Evolutionary conservation across 768 basidiomycete genomes (phyloP), one percentile per base, ranked within the genome.

Genomic region (Russula emetica): DNA sequence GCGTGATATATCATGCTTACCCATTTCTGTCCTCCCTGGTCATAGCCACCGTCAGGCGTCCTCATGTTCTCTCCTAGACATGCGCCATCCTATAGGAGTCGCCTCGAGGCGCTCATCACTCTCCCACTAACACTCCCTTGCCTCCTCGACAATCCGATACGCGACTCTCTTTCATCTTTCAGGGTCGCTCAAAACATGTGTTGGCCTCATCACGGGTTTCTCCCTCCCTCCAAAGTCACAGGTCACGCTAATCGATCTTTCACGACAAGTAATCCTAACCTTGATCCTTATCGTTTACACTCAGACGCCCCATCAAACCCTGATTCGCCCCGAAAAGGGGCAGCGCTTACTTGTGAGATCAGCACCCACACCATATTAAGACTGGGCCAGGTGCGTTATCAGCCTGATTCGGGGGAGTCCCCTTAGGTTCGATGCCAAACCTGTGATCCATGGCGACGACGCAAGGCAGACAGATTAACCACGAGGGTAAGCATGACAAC

Each of bases 21-120:
- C 58, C 38, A 28, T 5, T 40, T 32, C 45, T 24, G 24, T 24
- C 36, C 36, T 42, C 2, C 2, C 18, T 30, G 18, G 38, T 60
- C 26, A 65, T 55, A 55, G 64, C 64, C 64, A 65, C 59, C 55
- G 64, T 61, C 55, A 65, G 64, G 64, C 60, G 30, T 56, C 64
- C 64, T 60, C 64, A 65, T 65, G 64, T 53, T 54, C 40, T 22
- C 55, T 38, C 54, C 47, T 28, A 56, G 28, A 28, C 11, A 64
- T 22, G 59, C 28, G 59, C 59, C 59, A 26, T 14, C 5, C 14
- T 26, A 36, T 40, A 56, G 64, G 64, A 51, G 54, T 60, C 50
- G 55, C 64, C 58, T 64, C 58, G 58, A 64, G 63, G 63, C 34
- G 38, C 63, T 30, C 53, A 13, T 60, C 44, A 55, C 38, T 49